phyloP scores from a whole-genome alignment of 257 asterid genomes.

The Thymus mandschuricus region DNA sequence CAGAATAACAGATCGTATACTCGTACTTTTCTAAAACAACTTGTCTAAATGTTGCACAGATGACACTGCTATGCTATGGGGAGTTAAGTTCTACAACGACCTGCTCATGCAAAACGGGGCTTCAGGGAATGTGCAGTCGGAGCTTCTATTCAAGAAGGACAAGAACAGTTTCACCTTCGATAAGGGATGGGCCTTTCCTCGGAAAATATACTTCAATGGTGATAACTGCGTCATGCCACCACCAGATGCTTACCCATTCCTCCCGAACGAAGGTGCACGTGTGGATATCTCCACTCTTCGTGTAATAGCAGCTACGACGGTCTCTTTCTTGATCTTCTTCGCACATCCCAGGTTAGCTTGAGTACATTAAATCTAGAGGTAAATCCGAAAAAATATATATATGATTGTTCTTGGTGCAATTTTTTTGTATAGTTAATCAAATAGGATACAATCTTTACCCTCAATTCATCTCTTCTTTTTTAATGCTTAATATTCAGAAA shows the following conservation, averaged over 20 bases:
- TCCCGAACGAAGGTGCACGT: neutral
- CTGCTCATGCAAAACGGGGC: constrained; percentile 17
- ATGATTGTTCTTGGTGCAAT: neutral
- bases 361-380: neutral
- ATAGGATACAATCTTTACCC: neutral
- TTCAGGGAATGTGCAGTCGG: constrained; percentile 34
- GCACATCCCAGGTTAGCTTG: neutral
- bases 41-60: neutral
- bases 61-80: constrained; percentile 12
- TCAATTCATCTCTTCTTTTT: neutral
- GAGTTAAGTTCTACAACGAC: constrained; percentile 25
- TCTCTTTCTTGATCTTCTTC: neutral
- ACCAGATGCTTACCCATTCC: constrained; percentile 1
- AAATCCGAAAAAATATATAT: neutral
- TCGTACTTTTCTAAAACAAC: neutral
- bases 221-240: constrained; percentile 12
- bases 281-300: neutral
- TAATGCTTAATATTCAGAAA: neutral
- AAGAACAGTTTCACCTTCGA: constrained; percentile 45
- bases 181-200: constrained; percentile 66
- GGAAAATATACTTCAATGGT: constrained; percentile 32
- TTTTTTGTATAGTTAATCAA: neutral
- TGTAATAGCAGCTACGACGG: neutral
- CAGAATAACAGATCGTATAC: neutral
- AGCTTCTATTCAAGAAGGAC: constrained; percentile 48